Evolutionary conservation across 345 rosid species (phyloP), one percentile per base, ranked within the genome.

Genomic region (Gynandropsis gynandra): DNA sequence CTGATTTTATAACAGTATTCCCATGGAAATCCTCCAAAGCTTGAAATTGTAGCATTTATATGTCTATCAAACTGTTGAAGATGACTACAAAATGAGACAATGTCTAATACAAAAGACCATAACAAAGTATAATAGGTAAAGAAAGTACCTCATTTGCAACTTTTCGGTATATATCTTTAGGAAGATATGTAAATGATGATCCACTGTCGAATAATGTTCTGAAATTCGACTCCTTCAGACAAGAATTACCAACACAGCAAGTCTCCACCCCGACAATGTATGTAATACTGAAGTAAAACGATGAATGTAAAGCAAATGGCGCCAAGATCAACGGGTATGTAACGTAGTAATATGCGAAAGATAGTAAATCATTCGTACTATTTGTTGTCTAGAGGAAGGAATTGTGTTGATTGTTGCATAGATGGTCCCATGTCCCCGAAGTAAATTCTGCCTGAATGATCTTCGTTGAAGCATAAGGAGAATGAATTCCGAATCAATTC

Each of bases 171-270:
- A 79, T 67, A 8, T 51, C 78, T 50, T 64, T 19, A 0, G 97
- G 93, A 58, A 89, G 80, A 62, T 58, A 76, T n/a, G 97, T 81
- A 70, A 89, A 89, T 1, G 97, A 89, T 39, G 94, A 63, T 52
- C 95, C 97, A 64, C 87, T 85, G 67, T 89, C 97, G 18, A 89
- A 72, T 53, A 73, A 18, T 16, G 86, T 80, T 21, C 16, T 72
- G 65, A 85, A 83, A 50, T 62, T 64, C 9, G 89, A 66, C 63
- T 70, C 73, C 50, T 78, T 71, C 19, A 78, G 82, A 69, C 93
- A 85, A 55, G 75, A 79, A 61, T 70, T 72, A 45, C 80, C 93
- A 11, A 89, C 19, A 59, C 97, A 89, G 61, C 65, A 74, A 14
- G 74, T 72, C 66, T 85, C 88, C 59, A 83, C 84, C 13, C 84